Evolutionary conservation across 2,329 filamentous ascomycete genomes (phyloP).

Genomic region (Didymella sp.): DNA sequence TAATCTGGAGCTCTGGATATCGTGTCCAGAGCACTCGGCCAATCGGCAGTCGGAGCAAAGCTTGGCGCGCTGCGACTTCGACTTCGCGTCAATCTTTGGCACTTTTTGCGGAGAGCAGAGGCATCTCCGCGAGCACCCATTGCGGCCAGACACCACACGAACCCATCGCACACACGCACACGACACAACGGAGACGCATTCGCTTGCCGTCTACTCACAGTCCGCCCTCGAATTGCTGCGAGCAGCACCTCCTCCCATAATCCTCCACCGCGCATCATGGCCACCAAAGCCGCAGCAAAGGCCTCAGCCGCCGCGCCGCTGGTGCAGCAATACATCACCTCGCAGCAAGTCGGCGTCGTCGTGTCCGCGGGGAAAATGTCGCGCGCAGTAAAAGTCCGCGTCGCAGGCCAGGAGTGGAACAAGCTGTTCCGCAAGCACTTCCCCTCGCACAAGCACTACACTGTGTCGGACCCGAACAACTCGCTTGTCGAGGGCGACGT

Average conservation of each 20-base stretch:
- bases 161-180: not conserved
- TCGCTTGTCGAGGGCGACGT: conserved; percentile 78
- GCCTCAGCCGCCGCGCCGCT: conserved; percentile 31
- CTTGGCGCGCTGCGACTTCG: conserved; percentile 35
- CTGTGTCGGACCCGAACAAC: conserved; percentile 80
- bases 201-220: conserved; percentile 21
- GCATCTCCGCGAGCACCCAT: conserved; percentile 19
- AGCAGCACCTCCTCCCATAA: conserved; percentile 10
- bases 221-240: conserved; percentile 9
- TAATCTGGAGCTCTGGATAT: conserved; percentile 34
- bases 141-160: conserved; percentile 9
- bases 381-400: conserved; percentile 79
- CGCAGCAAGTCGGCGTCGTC: conserved; percentile 66
- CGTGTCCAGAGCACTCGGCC: conserved; percentile 42
- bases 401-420: conserved; percentile 76
- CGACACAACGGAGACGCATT: conserved; percentile 25
- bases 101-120: conserved; percentile 26
- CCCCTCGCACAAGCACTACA: conserved; percentile 67
- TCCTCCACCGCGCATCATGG: conserved; percentile 27
- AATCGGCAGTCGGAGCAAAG: conserved; percentile 45
- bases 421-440: conserved; percentile 76
- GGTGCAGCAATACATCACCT: conserved; percentile 37
- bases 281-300: conserved; percentile 30
- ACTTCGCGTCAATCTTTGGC: conserved; percentile 33
- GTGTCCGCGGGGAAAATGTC: conserved; percentile 79